Evolutionary conservation across 2,329 filamentous ascomycete species (phyloP).

Genomic region (Ophiosphaerella narmari): DNA sequence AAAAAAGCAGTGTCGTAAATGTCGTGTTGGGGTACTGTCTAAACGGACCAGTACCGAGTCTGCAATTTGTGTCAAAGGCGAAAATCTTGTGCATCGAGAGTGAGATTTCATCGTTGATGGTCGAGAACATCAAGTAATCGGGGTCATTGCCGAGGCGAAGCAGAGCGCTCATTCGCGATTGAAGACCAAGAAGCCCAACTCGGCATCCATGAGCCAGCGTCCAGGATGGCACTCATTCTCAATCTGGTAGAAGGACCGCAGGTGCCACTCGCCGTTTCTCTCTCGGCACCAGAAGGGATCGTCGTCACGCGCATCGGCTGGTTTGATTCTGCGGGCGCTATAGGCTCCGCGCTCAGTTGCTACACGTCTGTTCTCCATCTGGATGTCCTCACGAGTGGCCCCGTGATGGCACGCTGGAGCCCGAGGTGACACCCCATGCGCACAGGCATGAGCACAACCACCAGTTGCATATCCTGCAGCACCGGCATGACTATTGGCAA

Average conservation of each 20-base stretch:
- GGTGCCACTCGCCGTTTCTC: constrained; percentile 42
- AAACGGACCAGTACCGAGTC: neutral
- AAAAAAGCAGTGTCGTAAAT: neutral
- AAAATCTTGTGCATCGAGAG: neutral
- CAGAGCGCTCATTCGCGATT: constrained; percentile 26
- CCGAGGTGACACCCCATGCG: neutral
- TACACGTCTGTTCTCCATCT: constrained; percentile 35
- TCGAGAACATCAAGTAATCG: neutral
- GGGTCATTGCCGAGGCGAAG: neutral
- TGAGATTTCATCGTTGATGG: neutral
- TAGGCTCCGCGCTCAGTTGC: constrained; percentile 41
- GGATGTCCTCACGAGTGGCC: constrained; percentile 29
- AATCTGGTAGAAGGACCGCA: constrained; percentile 44
- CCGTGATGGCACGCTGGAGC: constrained; percentile 12
- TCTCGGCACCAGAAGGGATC: constrained; percentile 47
- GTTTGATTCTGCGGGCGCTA: constrained; percentile 34
- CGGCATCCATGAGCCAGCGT: constrained; percentile 42
- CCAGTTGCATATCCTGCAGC: neutral
- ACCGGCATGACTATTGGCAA: constrained; percentile 25
- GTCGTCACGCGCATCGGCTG: constrained; percentile 37
- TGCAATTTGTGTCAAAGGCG: neutral
- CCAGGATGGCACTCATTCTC: constrained; percentile 46
- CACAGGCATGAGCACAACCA: neutral
- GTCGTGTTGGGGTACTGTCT: neutral
- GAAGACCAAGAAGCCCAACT: constrained; percentile 40